A percentile compares a stretch with the other conserved stretches of the same genome.
Conservation (phyloP, 257 asterid species). For the Gynochthodes officinalis region DNA sequence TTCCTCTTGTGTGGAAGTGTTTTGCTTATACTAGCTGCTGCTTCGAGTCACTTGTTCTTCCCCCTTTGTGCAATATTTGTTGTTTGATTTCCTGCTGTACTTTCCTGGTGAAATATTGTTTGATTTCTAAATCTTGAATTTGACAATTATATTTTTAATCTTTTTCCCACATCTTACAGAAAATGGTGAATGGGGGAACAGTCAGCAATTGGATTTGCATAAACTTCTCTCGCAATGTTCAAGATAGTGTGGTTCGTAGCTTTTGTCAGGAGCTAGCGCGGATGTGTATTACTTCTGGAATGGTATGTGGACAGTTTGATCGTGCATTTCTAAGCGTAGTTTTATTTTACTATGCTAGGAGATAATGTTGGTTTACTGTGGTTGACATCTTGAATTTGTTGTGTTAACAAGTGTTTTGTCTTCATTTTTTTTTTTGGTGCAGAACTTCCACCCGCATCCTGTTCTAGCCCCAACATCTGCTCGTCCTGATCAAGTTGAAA, state of each 20-base stretch:
- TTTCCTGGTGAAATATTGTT: neutral
- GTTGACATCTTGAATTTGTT: neutral
- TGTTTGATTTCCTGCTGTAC: neutral
- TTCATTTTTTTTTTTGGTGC: slow-evolving; percentile 17
- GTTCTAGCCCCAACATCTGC: slow-evolving; percentile 63
- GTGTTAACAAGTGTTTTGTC: neutral
- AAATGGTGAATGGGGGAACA: slow-evolving; percentile 94
- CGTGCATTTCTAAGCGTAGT: neutral
- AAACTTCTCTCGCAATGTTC: slow-evolving; percentile 77
- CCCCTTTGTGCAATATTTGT: neutral
- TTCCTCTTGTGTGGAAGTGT: too few species aligned
- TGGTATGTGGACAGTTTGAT: slow-evolving; percentile 44
- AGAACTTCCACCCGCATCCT: slow-evolving; percentile 75
- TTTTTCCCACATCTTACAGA: slow-evolving; percentile 34
- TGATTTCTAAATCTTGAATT: neutral
- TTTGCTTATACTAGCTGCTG: too few species aligned
- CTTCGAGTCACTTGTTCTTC: neutral
- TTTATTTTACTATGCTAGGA: neutral
- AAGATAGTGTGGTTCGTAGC: slow-evolving; percentile 54
- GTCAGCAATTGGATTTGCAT: slow-evolving; percentile 85
- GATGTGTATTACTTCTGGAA: slow-evolving; percentile 92
- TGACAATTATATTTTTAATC: too few species aligned
- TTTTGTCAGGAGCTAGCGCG: slow-evolving; percentile 90
- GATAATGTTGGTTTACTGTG: neutral
- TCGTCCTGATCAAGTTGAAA: slow-evolving; percentile 85